Conservation (phyloP, 2,329 filamentous ascomycete species). For the Amylocarpus encephaloides region DNA sequence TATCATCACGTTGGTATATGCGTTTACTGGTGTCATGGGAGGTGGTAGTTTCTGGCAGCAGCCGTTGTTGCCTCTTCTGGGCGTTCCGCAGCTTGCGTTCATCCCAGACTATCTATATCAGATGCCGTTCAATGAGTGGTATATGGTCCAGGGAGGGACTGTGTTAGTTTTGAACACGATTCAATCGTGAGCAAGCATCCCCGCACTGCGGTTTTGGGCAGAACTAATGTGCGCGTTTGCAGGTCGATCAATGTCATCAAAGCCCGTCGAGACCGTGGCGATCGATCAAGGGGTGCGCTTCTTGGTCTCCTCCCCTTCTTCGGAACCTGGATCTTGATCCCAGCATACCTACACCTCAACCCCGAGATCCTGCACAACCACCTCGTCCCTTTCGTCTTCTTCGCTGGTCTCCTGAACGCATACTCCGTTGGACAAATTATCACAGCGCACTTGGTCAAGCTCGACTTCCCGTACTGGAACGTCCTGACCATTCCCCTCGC, state of each 20-base stretch:
- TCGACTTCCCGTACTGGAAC: constrained; percentile 86
- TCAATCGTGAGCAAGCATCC: constrained; percentile 43
- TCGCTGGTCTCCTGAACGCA: constrained; percentile 83
- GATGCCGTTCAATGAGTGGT: constrained; percentile 85
- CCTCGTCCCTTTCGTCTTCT: constrained; percentile 83
- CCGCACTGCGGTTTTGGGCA: neutral
- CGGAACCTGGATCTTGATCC: constrained; percentile 68
- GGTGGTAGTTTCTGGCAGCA: constrained; percentile 92
- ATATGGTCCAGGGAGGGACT: constrained; percentile 76
- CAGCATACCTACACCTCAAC: constrained; percentile 76
- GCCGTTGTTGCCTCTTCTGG: constrained; percentile 70
- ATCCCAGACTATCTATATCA: constrained; percentile 70
- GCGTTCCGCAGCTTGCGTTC: constrained; percentile 52
- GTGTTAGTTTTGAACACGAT: constrained; percentile 82
- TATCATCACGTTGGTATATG: constrained; percentile 74
- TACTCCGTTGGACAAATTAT: constrained; percentile 96
- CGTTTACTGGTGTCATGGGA: constrained; percentile 75
- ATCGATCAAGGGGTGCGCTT: constrained; percentile 67
- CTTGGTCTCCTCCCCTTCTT: constrained; percentile 79
- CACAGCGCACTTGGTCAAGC: constrained; percentile 83
- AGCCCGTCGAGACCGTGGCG: constrained; percentile 66
- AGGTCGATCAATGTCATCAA: constrained; percentile 78
- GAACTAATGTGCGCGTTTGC: constrained; percentile 11
- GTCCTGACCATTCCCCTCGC: constrained; percentile 72
- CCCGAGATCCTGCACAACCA: constrained; percentile 76